Evolutionary conservation across 2,329 filamentous ascomycete species (phyloP), one percentile per base, ranked within the genome.

Genomic region (Penicillium sp.): DNA sequence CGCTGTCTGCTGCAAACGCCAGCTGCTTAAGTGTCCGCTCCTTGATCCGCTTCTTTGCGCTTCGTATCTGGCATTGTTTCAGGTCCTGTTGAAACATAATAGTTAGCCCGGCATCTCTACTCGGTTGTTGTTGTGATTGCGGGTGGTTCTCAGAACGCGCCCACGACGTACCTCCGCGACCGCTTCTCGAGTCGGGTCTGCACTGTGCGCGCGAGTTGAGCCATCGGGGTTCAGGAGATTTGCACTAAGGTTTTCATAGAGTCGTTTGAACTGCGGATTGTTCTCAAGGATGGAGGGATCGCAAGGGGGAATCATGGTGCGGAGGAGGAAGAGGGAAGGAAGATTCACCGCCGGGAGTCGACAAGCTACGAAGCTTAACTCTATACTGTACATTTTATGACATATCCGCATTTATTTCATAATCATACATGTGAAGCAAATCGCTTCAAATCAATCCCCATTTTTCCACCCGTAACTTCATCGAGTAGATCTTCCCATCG

Each of bases 301-400:
- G 39, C 70, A 70, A 40, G 71, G 69, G 32, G 72, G 72, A 8
- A 75, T 68, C 73, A 75, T 75, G 42, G 46, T 61, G 56, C 48
- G 47, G 48, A 47, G 49, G 29, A 42, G 44, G 39, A 52, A 49
- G 50, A 37, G 20, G 4, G 20, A 18, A 18, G 29, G 37, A 53
- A 49, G 46, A 58, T 37, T 54, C 53, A 60, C 58, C 53, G 59
- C 56, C 56, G 45, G 42, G 29, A 46, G 40, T 35, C 42, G 31
- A 28, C 29, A 35, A 42, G 31, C 45, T 27, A n/a, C 31, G 45
- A 35, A 15, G 23, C 29, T 24, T 25, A 33, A 10, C 7, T 38
- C 23, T 58, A 58, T 58, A 60, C 57, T 61, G 46, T 39, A 28
- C 27, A 55, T 45, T 44, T 56, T 53, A 62, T 61, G 61, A 60